Base-by-base conservation (phyloP, 192 early-diverging fungal genomes). In the Phlyctochytrium bullatum region DNA sequence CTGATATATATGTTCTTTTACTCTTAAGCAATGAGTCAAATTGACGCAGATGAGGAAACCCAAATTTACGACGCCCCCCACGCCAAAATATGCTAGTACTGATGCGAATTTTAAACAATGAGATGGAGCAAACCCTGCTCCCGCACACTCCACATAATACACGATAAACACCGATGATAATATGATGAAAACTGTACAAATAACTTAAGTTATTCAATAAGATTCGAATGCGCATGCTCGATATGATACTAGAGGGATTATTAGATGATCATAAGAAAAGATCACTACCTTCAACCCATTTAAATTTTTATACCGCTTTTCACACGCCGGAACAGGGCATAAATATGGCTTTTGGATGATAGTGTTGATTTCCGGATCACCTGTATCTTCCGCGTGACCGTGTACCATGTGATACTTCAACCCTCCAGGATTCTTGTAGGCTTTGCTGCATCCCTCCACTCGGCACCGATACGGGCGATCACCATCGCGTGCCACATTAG, bases 371-470 rank as follows among this genome's bases (percentile, higher is more conserved):
- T 83, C 84, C 51, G 84, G 81, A 62, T 86, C 84, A 34, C 80
- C 80, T 63, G 84, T 85, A 65, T 86, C 83, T 47, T 84, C 76
- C 74, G 91, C 91, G 73, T 99, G 97, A 20, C 95, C 94, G 71
- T 99, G 97, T 62, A 91, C 83, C 69, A 96, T 92, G 74, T 98
- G 97, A 82, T 99, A 98, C 76, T 99, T 99, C 58, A 98, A 84
- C 4, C 96, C 96, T 59, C 97, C 97, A 29, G 96, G 94, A 77
- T 98, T 98, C 80, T 98, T 98, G 83, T 98, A 98, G 3, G 93
- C 86, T 77, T 98, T 98, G 63, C 86, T 86, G 80, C 96, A 98
- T 2, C 93, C 93, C 1, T 67, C 66, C 4, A 96, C 78, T 16
- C 91, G 81, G 74, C 96, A 98, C 62, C 90, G 88, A 81, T 96